These are phyloP conservation scores for Blastobotrys niveus DNA, from an alignment of 1,139 yeast species.

Conservation along the genomic window DNA sequence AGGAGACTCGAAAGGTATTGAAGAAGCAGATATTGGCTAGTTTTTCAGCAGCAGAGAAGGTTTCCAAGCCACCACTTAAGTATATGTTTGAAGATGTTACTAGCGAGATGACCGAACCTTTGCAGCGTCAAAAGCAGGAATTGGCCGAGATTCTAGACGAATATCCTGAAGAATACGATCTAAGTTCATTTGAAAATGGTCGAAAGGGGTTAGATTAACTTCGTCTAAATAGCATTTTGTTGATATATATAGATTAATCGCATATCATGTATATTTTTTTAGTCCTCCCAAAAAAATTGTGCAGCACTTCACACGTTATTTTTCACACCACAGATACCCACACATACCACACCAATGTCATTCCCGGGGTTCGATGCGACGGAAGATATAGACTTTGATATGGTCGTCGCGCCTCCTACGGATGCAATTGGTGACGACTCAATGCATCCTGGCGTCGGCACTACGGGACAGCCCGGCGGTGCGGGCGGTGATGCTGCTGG, in stretches of 20 bases:
- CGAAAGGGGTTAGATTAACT: conserved; percentile 12
- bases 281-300: background rate
- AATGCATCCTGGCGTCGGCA: no score
- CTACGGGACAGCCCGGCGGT: background rate
- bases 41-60: conserved; percentile 33
- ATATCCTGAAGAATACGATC: conserved; percentile 33
- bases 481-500: background rate
- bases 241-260: background rate
- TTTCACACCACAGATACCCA: background rate
- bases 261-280: background rate
- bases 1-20: conserved; percentile 24
- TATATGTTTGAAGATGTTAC: conserved; percentile 30
- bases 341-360: conserved; percentile 3
- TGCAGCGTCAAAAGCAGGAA: conserved; percentile 30
- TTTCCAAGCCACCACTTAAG: conserved; percentile 29
- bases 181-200: conserved; percentile 29
- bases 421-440: no score
- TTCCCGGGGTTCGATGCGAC: conserved; percentile 10
- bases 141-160: conserved; percentile 29
- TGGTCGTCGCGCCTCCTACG: no score
- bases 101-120: conserved; percentile 25
- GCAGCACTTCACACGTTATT: no score
- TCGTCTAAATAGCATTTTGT: background rate
- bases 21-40: conserved; percentile 28
- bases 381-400: conserved; percentile 8